phyloP scores from a whole-genome alignment of 352 stramenopile genomes.

The Phytophthora syringae region DNA sequence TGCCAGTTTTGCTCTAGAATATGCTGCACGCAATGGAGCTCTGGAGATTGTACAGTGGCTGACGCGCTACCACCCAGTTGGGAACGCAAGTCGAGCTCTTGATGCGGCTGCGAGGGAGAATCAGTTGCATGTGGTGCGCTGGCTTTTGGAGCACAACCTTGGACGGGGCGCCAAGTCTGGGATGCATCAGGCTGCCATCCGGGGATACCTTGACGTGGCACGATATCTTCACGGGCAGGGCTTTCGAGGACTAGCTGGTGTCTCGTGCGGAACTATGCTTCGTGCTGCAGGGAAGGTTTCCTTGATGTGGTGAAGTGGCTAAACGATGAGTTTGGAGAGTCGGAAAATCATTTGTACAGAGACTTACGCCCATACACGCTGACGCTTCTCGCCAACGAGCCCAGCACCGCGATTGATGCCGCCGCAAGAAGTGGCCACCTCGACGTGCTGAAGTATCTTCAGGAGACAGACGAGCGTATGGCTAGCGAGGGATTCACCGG shows the following conservation, averaged over 20 bases:
- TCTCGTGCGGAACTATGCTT: constrained; percentile 40
- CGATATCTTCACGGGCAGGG: constrained; percentile 29
- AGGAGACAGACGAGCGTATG: constrained; percentile 22
- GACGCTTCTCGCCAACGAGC: constrained; percentile 29
- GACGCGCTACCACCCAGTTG: constrained; percentile 32
- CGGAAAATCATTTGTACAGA: constrained; percentile 23
- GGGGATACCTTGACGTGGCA: constrained; percentile 34
- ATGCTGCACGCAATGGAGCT: constrained; percentile 42
- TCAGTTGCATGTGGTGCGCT: constrained; percentile 27
- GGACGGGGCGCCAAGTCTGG: constrained; percentile 32
- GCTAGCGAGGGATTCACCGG: background rate
- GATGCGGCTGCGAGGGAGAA: constrained; percentile 34
- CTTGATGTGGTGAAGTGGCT: constrained; percentile 40
- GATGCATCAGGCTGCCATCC: constrained; percentile 37
- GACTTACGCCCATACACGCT: constrained; percentile 30
- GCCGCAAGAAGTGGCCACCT: constrained; percentile 34
- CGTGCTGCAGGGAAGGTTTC: constrained; percentile 34
- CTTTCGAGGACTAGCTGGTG: constrained; percentile 23
- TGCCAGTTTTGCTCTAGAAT: constrained; percentile 35
- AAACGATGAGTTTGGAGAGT: constrained; percentile 24
- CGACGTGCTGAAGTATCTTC: constrained; percentile 29
- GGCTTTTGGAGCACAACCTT: constrained; percentile 34
- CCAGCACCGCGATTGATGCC: constrained; percentile 38
- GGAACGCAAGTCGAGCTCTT: constrained; percentile 38
- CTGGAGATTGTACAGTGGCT: constrained; percentile 49